These are phyloP conservation scores for Ensete glaucum DNA, from an alignment of 176 grass and related monocot genomes.

Conservation along the genomic window DNA sequence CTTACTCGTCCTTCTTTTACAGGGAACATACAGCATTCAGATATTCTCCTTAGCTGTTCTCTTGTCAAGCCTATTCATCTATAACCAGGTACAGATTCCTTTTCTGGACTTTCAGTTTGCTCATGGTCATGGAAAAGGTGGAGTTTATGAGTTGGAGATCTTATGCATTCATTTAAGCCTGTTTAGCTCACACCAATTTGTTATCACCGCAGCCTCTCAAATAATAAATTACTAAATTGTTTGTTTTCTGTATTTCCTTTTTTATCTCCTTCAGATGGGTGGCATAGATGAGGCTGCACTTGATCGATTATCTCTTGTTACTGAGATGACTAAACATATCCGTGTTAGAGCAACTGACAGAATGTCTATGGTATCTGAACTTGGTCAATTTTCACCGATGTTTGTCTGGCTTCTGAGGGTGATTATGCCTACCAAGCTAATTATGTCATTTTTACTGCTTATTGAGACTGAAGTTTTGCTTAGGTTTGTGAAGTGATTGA, in stretches of 20 bases:
- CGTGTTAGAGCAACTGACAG: slow-evolving; percentile 58
- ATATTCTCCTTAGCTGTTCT: slow-evolving; percentile 65
- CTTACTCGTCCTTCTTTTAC: background rate
- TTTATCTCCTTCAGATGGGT: slow-evolving; percentile 49
- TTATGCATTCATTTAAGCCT: background rate
- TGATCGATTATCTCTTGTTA: slow-evolving; percentile 75
- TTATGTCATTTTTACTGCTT: background rate
- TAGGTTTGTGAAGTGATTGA: background rate
- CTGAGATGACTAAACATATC: slow-evolving; percentile 86
- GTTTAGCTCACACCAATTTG: background rate
- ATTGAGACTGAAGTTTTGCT: background rate
- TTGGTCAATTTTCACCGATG: slow-evolving; percentile 71
- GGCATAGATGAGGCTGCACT: slow-evolving; percentile 72
- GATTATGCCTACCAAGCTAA: background rate
- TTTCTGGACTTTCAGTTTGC: background rate
- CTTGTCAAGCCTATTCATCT: slow-evolving; percentile 63
- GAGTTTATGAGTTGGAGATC: background rate
- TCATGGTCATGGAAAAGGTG: background rate
- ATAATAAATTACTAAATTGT: background rate
- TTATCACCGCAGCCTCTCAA: too few relatives aligned
- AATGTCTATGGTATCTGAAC: slow-evolving; percentile 43
- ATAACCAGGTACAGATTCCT: slow-evolving; percentile 48
- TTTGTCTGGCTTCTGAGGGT: slow-evolving; percentile 80
- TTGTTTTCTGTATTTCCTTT: background rate
- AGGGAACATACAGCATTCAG: slow-evolving; percentile 74